phyloP scores from a whole-genome alignment of 1,284 basidiomycete species.

The Apiotrichum montevideense region DNA sequence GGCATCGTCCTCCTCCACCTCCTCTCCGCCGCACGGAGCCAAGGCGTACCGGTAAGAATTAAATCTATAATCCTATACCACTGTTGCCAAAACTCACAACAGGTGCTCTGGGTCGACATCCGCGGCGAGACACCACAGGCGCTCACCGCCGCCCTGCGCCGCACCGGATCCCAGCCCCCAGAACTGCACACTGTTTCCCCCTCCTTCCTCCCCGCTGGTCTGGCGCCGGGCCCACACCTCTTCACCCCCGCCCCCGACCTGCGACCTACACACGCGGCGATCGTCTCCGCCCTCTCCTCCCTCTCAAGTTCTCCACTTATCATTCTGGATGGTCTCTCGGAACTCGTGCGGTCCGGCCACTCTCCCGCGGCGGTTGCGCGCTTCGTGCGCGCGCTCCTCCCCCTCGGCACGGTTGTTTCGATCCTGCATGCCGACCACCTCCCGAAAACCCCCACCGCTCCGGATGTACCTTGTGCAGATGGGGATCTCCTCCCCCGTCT shows the following conservation, averaged over 20 bases:
- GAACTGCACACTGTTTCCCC: slow-evolving; percentile 11
- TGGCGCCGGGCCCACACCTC: slow-evolving; percentile 12
- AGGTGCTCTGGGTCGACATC: slow-evolving; percentile 40
- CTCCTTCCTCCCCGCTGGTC: not conserved
- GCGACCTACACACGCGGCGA: slow-evolving; percentile 22
- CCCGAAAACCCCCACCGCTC: slow-evolving; percentile 5
- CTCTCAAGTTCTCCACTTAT: slow-evolving; percentile 6
- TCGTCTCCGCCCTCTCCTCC: not conserved
- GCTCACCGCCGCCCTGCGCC: slow-evolving; percentile 19
- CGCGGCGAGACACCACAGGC: slow-evolving; percentile 29
- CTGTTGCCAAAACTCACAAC: too few species aligned
- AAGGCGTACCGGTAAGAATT: slow-evolving; percentile 15
- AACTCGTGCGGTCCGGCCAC: slow-evolving; percentile 33
- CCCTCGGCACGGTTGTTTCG: slow-evolving; percentile 21
- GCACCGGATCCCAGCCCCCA: slow-evolving; percentile 6
- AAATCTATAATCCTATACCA: too few species aligned
- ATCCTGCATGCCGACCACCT: slow-evolving; percentile 37
- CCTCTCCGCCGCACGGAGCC: slow-evolving; percentile 23
- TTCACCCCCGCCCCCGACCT: slow-evolving; percentile 26
- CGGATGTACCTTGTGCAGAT: not conserved
- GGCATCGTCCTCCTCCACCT: slow-evolving; percentile 41
- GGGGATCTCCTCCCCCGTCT: slow-evolving; percentile 26
- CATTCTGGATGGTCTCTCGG: slow-evolving; percentile 39
- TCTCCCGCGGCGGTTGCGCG: slow-evolving; percentile 17
- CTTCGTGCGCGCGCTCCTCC: slow-evolving; percentile 33